Evolutionary conservation across 805 yeast species (phyloP), one percentile per base, ranked within the genome.

Genomic region (Wickerhamia fluorescens): DNA sequence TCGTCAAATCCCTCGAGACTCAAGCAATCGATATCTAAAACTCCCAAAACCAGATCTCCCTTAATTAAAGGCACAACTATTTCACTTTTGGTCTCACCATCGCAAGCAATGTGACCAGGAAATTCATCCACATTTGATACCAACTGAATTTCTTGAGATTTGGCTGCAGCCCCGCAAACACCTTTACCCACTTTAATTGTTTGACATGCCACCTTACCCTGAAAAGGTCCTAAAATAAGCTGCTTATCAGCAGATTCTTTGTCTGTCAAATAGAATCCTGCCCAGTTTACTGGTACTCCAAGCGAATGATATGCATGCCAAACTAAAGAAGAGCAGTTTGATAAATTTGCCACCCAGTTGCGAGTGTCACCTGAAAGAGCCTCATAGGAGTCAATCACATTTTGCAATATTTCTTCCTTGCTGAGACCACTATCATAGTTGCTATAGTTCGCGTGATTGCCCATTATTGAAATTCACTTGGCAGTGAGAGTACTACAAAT

Each of bases 51-150:
- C 3, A 57, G 54, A 4, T 48, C 46, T 8, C 53, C 45, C 16
- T 50, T 50, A 0, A 75, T 45, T 2, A 53, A 20, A 0, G 97
- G 97, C 2, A 89, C 88, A 13, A 92, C 97, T 17, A 89, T 82
- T 49, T 89, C 98, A 51, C 95, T 82, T 38, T 80, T 71, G 0
- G 97, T 89, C 34, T 78, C 95, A 1, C 95, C 95, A 57, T 92
- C 98, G 58, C 98, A 89, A 0, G 97, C 97, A 40, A 89, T 92
- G 50, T 89, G 97, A 1, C 94, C 94, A 0, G 95, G 94, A 44
- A 75, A 86, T 41, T 70, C 51, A 13, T 79, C 66, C 2, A 89
- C 97, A 50, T 89, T 73, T 1, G 68, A 64, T 7, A 89, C 96
- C 5, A 87, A 47, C 48, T 86, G 95, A 1, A 95, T 81, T 24